These are phyloP conservation scores for Paspalum notatum DNA, from an alignment of 176 grass and related monocot species.

Conservation along the genomic window DNA sequence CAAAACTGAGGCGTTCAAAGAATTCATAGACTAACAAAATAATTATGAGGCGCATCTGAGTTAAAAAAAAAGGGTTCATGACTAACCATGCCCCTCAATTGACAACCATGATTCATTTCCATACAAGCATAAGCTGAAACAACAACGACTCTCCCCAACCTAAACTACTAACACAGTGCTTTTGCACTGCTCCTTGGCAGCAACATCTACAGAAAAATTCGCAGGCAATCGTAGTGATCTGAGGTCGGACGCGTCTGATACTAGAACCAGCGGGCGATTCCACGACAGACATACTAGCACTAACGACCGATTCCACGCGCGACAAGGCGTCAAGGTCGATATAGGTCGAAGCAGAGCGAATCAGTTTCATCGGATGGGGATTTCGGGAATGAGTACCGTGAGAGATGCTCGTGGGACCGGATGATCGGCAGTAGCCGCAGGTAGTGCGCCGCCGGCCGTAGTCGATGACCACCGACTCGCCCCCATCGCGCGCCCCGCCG, in stretches of 20 bases:
- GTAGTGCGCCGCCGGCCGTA: constrained; percentile 50
- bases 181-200: not conserved
- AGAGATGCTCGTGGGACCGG: constrained; percentile 65
- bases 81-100: not conserved
- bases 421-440: constrained; percentile 83
- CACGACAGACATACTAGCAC: constrained; percentile 1
- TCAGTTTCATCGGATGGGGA: not conserved
- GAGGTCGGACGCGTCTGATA: not conserved
- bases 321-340: not conserved
- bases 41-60: not conserved
- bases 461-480: constrained; percentile 72
- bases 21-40: not conserved
- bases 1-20: not conserved
- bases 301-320: constrained; percentile 4
- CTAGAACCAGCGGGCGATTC: constrained; percentile 21
- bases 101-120: not conserved
- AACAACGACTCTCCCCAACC: not conserved
- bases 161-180: not conserved
- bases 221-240: not conserved
- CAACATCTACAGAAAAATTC: constrained; percentile 11
- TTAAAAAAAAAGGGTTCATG: constrained; percentile 12
- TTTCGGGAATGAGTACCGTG: constrained; percentile 49
- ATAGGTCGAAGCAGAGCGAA: not conserved
- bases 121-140: not conserved
- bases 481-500: constrained; percentile 27